Evolutionary conservation across 2,329 filamentous ascomycete genomes (phyloP), one percentile per base, ranked within the genome.

Genomic region (Chaetomiaceae sp.): DNA sequence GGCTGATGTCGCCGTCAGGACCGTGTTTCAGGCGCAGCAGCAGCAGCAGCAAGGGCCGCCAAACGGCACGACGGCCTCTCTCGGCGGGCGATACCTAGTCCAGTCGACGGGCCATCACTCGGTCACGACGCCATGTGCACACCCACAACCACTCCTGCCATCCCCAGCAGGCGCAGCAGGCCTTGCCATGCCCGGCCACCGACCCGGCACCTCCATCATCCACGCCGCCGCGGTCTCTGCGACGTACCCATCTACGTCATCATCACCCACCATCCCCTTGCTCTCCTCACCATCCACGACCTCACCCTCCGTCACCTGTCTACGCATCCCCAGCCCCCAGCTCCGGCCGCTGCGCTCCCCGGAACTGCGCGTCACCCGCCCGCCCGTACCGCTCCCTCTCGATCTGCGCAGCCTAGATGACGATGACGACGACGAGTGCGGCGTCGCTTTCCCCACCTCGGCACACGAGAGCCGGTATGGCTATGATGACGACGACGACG

Each of bases 391-490:
- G 29, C 43, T 49, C 27, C 19, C 34, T 4, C 26, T 56, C n/a
- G 42, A 55, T 19, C 41, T 55, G 19, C 48, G 56, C 22, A 49
- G 55, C n/a, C 63, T 68, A 18, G 17, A 22, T 5, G 17, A 10
- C 11, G 63, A 67, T 12, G 56, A 63, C 24, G 65, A 67, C 12
- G 71, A 76, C 22, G 72, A 76, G 29, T 69, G 70, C 2, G 59
- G 61, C 45, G 65, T 70, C 20, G 69, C 74, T 5, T 77, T 75
- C 40, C 71, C 74, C 1, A 67, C 68, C 15, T 62, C 66, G 9
- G 68, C 70, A 34, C 68, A 72, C 26, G 69, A 69, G n/a, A 67
- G 66, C 30, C 65, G 66, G 26, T 74, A 75, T n/a, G n/a, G n/a
- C n/a, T n/a, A n/a, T n/a, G n/a, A n/a, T n/a, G n/a, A n/a, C n/a